Base-by-base conservation (phyloP, 768 basidiomycete species). In the Auricularia sp. region DNA sequence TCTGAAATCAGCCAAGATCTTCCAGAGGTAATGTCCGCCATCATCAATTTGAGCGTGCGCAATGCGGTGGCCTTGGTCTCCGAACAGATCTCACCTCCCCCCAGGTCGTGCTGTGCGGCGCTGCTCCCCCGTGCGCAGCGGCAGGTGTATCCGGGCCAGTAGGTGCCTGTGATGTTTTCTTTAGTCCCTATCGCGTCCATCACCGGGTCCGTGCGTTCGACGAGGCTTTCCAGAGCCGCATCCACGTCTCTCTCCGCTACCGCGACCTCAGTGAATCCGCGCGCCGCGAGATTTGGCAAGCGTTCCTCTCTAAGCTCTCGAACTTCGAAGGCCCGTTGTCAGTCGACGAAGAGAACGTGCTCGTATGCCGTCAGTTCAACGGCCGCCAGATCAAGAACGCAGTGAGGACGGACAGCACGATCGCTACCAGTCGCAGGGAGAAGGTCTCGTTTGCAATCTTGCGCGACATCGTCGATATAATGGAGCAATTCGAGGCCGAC, bases 381-480 rank as follows among this genome's bases (percentile, higher is more conserved):
- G 86, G 86, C 10, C 70, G 85, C 54, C 84, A 86, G 75, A 87
- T 87, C 70, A 89, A 86, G 81, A 88, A 89, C 67, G 84, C 83
- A 5, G 83, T 83, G 29, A 77, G 83, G 67, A 88, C 85, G 2
- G 86, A 86, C n/a, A 80, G 81, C 64, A 83, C 83, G 62, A 76
- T 87, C 36, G 85, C 86, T 16, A 65, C 76, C 3, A 83, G 80
- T 0, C 72, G 80, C 21, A 76, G 78, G 42, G 79, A 83, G 73
- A 72, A 70, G 54, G 74, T 87, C 13, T 72, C 70, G n/a, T 82
- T 77, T 68, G 71, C 70, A 42, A 85, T 87, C 74, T 77, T 70
- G 34, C 63, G 64, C 37, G 54, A 64, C 8, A 67, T 70, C 8
- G 35, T 65, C 24, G n/a, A 29, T 35, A 39, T 65, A 16, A 66